Evolutionary conservation across 345 rosid species (phyloP).

Genomic region (Euphorbia lathyris): DNA sequence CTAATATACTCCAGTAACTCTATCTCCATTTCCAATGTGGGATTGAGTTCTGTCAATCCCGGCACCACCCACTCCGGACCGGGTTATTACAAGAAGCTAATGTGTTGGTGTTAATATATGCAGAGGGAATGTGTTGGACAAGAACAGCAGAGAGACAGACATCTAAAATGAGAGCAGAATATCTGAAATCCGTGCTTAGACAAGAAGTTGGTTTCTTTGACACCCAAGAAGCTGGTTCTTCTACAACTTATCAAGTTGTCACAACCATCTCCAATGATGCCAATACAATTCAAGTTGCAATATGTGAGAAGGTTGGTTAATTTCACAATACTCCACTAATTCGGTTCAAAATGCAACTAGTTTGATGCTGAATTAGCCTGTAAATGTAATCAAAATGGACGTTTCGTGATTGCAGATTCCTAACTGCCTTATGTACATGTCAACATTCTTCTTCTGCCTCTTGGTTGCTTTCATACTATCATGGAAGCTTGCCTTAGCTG

Average conservation of each 20-base stretch:
- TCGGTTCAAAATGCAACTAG: background rate
- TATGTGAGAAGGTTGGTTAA: slow-evolving; percentile 51
- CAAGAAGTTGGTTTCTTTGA: slow-evolving; percentile 69
- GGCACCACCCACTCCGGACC: too few species aligned
- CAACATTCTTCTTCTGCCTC: slow-evolving; percentile 58
- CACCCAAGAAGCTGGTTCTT: slow-evolving; percentile 57
- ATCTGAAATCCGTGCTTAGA: slow-evolving; percentile 61
- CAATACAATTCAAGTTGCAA: slow-evolving; percentile 62
- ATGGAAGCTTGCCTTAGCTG: slow-evolving; percentile 57
- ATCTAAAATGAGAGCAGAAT: slow-evolving; percentile 53
- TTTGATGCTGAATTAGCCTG: too few species aligned
- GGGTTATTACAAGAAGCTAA: too few species aligned
- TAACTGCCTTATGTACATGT: slow-evolving; percentile 43
- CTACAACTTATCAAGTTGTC: slow-evolving; percentile 58
- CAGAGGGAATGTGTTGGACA: slow-evolving; percentile 77
- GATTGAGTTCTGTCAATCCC: too few species aligned
- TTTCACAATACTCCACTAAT: background rate
- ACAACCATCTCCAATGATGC: slow-evolving; percentile 60
- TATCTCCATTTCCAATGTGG: too few species aligned
- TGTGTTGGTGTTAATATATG: slow-evolving; percentile 7
- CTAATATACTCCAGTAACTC: too few species aligned
- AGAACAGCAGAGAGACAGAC: slow-evolving; percentile 71
- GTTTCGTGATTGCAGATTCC: slow-evolving; percentile 46
- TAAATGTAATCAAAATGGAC: too few species aligned
- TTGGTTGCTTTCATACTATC: slow-evolving; percentile 44